Evolutionary conservation across 371 early-diverging fungal species (phyloP), one percentile per base, ranked within the genome.

Genomic region (Mucor lusitanicus): DNA sequence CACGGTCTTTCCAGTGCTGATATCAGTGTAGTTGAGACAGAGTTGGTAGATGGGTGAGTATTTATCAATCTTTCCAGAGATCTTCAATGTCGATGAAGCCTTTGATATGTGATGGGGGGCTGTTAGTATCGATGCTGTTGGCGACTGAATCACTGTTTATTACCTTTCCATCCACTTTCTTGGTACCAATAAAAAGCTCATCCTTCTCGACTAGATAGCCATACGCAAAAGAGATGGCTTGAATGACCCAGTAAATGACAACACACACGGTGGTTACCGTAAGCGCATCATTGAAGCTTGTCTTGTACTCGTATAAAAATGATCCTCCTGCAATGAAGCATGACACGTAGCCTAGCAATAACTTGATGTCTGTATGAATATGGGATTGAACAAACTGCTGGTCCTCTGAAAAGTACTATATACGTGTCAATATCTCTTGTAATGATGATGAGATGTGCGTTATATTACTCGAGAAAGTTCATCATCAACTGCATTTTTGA

Each of bases 401-500:
- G 21, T 77, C 75, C 12, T 61, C 66, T 6, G 65, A 58, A 60
- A 72, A 64, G 23, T 44, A 76, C 80, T 78, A 58, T 13, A 25
- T 4, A 63, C 0, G 13, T 50, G 21, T 50, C 7, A 23, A 28
- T 30, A 44, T 44, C 21, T 44, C 21, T 44, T 15, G 2, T n/a
- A 17, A n/a, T 57, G 8, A 6, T 19, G 2, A 17, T 35, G 11
- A n/a, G 3, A 17, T 35, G 48, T 9, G 23, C 21, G n/a, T 21
- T 33, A 33, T n/a, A 61, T 70, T 82, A 82, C 83, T 56, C 72
- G 63, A 30, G 67, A 53, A 27, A 83, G 40, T 63, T 83, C 77
- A 65, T 83, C 83, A 67, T 83, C 83, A 39, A 80, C 67, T 11
- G 79, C 73, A 59, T 79, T 72, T 35, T 79, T 83, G 21, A 80